A percentile compares a stretch with the other conserved stretches of the same genome.
These are phyloP conservation scores for Fusarium sp. DNA, from an alignment of 2,329 filamentous ascomycete species.

Conservation along the genomic window DNA sequence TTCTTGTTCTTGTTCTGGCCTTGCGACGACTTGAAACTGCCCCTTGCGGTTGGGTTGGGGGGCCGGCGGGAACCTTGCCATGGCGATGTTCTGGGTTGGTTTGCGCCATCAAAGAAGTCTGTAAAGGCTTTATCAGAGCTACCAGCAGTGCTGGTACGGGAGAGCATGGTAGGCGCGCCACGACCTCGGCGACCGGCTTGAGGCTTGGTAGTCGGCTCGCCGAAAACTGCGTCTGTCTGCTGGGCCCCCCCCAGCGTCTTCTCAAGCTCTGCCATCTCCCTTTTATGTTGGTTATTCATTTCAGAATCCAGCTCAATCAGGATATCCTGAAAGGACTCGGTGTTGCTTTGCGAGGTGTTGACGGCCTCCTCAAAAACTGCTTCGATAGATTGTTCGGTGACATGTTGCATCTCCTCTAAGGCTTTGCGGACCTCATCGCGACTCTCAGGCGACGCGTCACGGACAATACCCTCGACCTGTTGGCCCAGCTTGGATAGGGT, in stretches of 20 bases:
- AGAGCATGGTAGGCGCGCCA: background rate
- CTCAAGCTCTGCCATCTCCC: background rate
- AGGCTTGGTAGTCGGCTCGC: background rate
- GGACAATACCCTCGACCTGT: background rate
- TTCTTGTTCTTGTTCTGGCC: background rate
- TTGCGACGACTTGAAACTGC: background rate
- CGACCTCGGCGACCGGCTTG: background rate
- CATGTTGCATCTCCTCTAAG: background rate
- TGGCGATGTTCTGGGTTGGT: background rate
- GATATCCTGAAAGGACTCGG: background rate
- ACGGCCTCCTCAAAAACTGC: background rate
- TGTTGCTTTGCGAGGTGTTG: background rate
- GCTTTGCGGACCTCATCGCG: background rate
- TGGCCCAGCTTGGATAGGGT: background rate
- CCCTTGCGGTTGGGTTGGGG: background rate
- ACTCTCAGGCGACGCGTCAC: background rate
- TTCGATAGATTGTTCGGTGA: slow-evolving; percentile 2
- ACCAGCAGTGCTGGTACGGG: background rate
- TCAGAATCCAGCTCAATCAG: background rate
- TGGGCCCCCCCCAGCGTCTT: background rate
- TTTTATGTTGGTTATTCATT: too few species aligned
- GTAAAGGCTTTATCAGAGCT: background rate
- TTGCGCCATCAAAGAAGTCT: background rate
- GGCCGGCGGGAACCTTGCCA: background rate
- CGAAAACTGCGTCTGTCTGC: background rate